Conservation (phyloP, 805 yeast genomes). For the Kregervanrija fluxuum region DNA sequence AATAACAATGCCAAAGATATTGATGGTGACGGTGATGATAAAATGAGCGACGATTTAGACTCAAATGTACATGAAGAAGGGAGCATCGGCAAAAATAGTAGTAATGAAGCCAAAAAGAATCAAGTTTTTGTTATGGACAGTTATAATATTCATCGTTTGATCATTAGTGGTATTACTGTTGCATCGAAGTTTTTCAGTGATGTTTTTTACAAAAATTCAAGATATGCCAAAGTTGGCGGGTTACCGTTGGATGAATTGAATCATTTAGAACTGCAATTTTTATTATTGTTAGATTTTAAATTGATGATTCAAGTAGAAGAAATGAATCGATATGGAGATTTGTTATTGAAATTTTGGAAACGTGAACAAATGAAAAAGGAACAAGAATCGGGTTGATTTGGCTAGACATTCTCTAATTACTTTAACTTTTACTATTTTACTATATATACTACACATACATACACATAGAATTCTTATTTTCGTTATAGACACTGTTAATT, state of each 20-base stretch:
- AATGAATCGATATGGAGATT: conserved; percentile 82
- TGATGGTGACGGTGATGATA: conserved; percentile 16
- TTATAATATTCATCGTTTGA: conserved; percentile 87
- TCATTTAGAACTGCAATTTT: conserved; percentile 83
- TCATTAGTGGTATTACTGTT: conserved; percentile 92
- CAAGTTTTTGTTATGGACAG: conserved; percentile 93
- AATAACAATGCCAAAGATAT: conserved; percentile 3
- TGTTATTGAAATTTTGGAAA: conserved; percentile 78
- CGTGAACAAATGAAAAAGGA: conserved; percentile 34
- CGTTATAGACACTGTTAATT: no score
- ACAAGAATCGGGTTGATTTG: no score
- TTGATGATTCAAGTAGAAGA: conserved; percentile 86
- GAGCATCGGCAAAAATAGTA: conserved; percentile 4
- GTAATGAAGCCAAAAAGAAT: conserved; percentile 15
- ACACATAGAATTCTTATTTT: no score
- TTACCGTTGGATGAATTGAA: conserved; percentile 88
- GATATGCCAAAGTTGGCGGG: conserved; percentile 96
- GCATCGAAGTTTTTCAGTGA: conserved; percentile 93
- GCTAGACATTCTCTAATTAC: no score
- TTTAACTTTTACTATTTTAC: neutral
- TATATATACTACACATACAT: neutral
- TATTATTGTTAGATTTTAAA: conserved; percentile 77
- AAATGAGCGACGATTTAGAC: conserved; percentile 12
- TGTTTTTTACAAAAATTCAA: conserved; percentile 85
- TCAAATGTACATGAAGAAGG: conserved; percentile 1